These are phyloP conservation scores for Leccinum angustisporum DNA, from an alignment of 1,284 basidiomycete genomes.

Conservation along the genomic window DNA sequence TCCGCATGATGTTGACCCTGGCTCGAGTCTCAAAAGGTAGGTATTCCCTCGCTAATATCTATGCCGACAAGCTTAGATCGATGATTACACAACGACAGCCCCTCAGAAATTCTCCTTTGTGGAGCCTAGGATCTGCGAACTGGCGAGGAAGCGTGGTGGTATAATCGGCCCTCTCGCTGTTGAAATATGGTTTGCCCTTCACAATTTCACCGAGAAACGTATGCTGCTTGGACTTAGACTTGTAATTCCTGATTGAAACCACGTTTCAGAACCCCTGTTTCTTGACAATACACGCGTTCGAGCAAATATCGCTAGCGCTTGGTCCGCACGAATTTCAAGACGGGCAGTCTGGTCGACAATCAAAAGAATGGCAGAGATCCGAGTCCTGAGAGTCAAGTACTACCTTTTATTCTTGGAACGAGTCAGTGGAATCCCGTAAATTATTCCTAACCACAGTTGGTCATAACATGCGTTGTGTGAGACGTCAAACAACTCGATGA, in stretches of 20 bases:
- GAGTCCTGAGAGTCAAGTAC: not conserved
- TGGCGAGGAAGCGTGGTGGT: not conserved
- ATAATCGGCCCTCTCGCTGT: not conserved
- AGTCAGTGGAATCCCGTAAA: not conserved
- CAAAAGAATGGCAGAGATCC: conserved; percentile 2
- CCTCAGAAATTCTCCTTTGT: not conserved
- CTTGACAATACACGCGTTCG: not conserved
- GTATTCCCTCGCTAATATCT: not conserved
- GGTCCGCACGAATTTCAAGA: not conserved
- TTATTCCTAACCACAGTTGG: not conserved
- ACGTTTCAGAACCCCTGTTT: not conserved
- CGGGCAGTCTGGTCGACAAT: not conserved
- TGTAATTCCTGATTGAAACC: not conserved
- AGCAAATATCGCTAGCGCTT: not conserved
- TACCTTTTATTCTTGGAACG: not conserved
- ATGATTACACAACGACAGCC: not conserved
- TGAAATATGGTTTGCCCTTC: not conserved
- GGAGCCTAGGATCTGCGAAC: not conserved
- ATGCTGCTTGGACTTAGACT: not conserved
- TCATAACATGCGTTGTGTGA: conserved; percentile 1
- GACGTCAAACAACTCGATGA: conserved; percentile 1
- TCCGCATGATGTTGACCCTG: not conserved
- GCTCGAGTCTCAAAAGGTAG: not conserved
- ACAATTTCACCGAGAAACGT: not conserved
- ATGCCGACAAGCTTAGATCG: not conserved